Percentiles rank a stretch among this genome's conserved stretches.
These are phyloP conservation scores for Pseudogymnoascus sp. DNA, from an alignment of 2,329 filamentous ascomycete genomes.

Conservation along the genomic window DNA sequence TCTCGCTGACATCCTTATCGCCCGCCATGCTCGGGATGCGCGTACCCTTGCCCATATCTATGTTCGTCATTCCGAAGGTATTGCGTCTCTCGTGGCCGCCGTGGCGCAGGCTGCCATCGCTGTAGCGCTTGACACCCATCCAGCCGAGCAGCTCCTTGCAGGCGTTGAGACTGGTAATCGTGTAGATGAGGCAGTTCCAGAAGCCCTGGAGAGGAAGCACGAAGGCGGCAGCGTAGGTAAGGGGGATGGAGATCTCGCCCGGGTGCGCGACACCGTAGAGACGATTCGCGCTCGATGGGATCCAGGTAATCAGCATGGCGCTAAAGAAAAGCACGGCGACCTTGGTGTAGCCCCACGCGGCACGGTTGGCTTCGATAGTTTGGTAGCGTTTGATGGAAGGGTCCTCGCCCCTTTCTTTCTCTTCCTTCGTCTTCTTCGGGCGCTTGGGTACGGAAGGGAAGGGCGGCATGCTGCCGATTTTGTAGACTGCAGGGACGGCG, in stretches of 20 bases:
- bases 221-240: conserved; percentile 63
- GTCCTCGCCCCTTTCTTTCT: background rate
- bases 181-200: conserved; percentile 76
- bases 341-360: conserved; percentile 62
- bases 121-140: background rate
- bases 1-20: background rate
- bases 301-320: conserved; percentile 65
- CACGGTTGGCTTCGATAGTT: conserved; percentile 40
- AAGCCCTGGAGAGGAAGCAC: conserved; percentile 77
- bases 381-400: background rate
- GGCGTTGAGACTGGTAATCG: conserved; percentile 58
- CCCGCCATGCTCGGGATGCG: conserved; percentile 3
- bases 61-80: background rate
- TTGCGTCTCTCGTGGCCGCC: background rate
- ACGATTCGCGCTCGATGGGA: conserved; percentile 69
- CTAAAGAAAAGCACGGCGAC: conserved; percentile 65
- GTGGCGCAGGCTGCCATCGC: background rate
- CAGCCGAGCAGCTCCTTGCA: conserved; percentile 39
- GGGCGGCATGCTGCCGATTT: conserved; percentile 6
- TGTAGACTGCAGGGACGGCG: background rate
- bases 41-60: background rate
- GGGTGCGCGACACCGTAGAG: conserved; percentile 60
- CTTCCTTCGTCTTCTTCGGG: background rate
- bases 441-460: background rate
- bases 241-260: conserved; percentile 42